phyloP scores from a whole-genome alignment of 371 early-diverging fungal genomes.

The Mortierella sp. region DNA sequence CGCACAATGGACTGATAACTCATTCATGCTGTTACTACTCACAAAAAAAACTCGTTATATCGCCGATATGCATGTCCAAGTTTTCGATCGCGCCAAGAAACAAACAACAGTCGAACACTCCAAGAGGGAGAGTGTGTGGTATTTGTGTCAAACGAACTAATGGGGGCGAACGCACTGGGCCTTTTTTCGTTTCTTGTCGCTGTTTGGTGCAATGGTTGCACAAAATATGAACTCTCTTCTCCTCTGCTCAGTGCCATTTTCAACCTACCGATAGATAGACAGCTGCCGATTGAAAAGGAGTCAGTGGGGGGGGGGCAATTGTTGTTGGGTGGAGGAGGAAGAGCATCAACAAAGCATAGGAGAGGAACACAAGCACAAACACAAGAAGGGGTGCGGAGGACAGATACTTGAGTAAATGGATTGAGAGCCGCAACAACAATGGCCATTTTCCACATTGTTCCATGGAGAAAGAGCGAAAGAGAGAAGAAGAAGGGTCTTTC shows the following conservation, averaged over 20 bases:
- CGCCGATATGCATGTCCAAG: too few species aligned
- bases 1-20: background rate
- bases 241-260: background rate
- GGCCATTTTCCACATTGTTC: conserved; percentile 2
- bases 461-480: background rate
- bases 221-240: conserved; percentile 2
- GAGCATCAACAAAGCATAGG: conserved; percentile 15
- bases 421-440: background rate
- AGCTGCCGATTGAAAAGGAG: background rate
- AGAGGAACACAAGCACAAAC: background rate
- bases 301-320: too few species aligned
- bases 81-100: background rate
- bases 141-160: background rate
- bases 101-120: background rate
- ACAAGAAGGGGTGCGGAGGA: background rate
- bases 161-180: background rate
- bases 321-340: too few species aligned
- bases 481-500: background rate
- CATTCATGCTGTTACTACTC: too few species aligned
- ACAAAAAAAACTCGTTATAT: too few species aligned
- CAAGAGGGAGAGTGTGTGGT: background rate
- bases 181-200: background rate
- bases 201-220: background rate
- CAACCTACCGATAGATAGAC: background rate
- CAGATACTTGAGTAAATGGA: conserved; percentile 25